Base-by-base conservation (phyloP, 768 basidiomycete genomes). In the Rubroboletus pulcherrimus region DNA sequence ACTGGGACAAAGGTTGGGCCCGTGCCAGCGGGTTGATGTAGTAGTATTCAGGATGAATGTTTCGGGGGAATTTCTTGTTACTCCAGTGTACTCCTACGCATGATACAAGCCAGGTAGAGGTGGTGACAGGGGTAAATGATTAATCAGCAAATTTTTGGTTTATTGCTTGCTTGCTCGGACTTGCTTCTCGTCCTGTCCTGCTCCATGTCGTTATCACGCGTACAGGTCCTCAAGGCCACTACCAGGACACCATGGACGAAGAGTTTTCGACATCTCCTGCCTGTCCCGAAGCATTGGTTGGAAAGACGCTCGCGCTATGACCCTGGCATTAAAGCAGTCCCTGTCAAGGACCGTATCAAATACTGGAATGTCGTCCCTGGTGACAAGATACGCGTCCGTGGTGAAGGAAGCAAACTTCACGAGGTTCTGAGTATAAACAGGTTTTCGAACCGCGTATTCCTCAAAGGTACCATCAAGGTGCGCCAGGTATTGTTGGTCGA, bases 281-380 rank as follows among this genome's bases (percentile, higher is more conserved):
- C 80, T 53, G 75, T 86, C 44, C 84, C 86, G n/a, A 79, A 80
- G 56, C 72, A 74, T 58, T 82, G 78, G 77, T 49, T 71, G 51
- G 76, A 78, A 63, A 75, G 77, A 49, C 66, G 65, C 57, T 73
- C 75, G 14, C 77, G 74, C 58, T 70, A 72, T 42, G 80, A 81
- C 66, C 60, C 73, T 0, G 56, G 52, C 10, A 43, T 74, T 51
- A 88, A 87, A 67, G 79, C 80, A 39, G 83, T 81, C 43, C 77
- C 79, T 12, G 78, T 81, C 11, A 77, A 78, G 54, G 86, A 91
- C 63, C 78, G 91, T 45, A 87, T 93, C 50, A 87, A 90, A 68
- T 83, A 82, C 66, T 93, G 91, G 91, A 93, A 93, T 66, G 81
- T 93, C 57, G 86, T 91, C 34, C 89, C 92, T 6, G 91, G 91